Percentiles rank a stretch among this genome's conserved stretches.
Evolutionary conservation across 768 basidiomycete genomes (phyloP).

Genomic region (Pleurotus ostreatus): DNA sequence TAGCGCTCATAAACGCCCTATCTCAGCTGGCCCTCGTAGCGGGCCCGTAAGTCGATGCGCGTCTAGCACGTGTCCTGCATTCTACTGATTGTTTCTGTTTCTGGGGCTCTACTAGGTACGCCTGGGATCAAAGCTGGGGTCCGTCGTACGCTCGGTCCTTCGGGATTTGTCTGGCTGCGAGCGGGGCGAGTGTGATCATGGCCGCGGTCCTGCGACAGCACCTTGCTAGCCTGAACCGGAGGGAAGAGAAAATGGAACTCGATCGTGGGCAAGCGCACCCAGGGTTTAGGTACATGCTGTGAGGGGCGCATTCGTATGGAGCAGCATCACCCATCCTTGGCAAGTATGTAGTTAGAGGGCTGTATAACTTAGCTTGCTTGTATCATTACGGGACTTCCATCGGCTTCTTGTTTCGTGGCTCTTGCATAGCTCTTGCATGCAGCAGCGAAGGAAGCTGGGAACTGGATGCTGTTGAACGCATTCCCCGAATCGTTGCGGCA

Average conservation of each 20-base stretch:
- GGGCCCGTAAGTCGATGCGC: slow-evolving; percentile 45
- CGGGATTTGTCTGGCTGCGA: slow-evolving; percentile 52
- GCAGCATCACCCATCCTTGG: too few species aligned
- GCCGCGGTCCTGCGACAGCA: slow-evolving; percentile 25
- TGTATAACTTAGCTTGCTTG: too few species aligned
- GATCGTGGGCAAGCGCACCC: not conserved
- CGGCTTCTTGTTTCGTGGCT: too few species aligned
- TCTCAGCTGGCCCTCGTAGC: slow-evolving; percentile 51
- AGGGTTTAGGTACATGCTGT: slow-evolving; percentile 1
- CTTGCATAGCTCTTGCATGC: too few species aligned
- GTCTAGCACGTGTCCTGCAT: not conserved
- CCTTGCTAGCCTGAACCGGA: slow-evolving; percentile 20
- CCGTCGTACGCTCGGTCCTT: slow-evolving; percentile 49
- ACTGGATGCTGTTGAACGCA: too few species aligned
- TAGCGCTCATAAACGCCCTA: slow-evolving; percentile 63
- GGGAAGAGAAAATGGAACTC: slow-evolving; percentile 15
- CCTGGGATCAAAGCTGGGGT: slow-evolving; percentile 48
- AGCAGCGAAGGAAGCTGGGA: too few species aligned
- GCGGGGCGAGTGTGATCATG: slow-evolving; percentile 33
- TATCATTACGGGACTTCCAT: too few species aligned
- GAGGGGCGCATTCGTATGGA: not conserved
- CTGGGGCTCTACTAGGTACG: slow-evolving; percentile 28
- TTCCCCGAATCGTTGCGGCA: too few species aligned
- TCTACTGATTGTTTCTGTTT: not conserved
- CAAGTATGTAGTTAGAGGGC: too few species aligned